phyloP scores from a whole-genome alignment of 768 basidiomycete genomes.

The Auriscalpium microsporum region DNA sequence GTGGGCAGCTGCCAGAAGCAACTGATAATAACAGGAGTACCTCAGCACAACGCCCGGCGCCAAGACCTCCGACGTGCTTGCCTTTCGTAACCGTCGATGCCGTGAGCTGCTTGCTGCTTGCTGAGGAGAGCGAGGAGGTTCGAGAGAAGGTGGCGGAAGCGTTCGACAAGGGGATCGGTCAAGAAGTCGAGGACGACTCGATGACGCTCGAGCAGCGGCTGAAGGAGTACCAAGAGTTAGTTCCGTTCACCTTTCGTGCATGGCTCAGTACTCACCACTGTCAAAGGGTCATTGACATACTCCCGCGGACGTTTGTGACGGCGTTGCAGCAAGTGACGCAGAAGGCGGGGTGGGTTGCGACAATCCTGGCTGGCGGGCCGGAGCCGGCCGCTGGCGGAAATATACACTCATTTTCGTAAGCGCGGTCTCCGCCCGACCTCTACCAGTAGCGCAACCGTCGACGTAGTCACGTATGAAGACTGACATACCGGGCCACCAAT shows the following conservation, averaged over 20 bases:
- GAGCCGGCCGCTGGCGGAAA: neutral
- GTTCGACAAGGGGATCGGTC: neutral
- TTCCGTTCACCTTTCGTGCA: no score
- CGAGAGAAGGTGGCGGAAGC: neutral
- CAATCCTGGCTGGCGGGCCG: neutral
- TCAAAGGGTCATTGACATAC: neutral
- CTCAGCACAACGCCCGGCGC: neutral
- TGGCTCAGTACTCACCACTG: neutral
- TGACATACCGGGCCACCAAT: no score
- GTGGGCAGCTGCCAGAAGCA: no score
- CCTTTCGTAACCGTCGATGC: neutral
- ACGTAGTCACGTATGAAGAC: no score
- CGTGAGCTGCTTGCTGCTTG: neutral
- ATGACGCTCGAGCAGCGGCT: neutral
- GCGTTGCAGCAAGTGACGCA: neutral
- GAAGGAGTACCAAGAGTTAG: neutral
- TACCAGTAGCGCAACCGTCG: no score
- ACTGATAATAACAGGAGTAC: neutral
- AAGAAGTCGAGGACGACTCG: neutral
- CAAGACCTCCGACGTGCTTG: neutral
- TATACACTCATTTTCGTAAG: neutral
- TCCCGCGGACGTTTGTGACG: neutral
- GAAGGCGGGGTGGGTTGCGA: neutral
- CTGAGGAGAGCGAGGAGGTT: neutral
- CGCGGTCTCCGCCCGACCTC: neutral